These are phyloP conservation scores for Verticillium zaregamsianum DNA, from an alignment of 2,329 filamentous ascomycete species.

Conservation along the genomic window DNA sequence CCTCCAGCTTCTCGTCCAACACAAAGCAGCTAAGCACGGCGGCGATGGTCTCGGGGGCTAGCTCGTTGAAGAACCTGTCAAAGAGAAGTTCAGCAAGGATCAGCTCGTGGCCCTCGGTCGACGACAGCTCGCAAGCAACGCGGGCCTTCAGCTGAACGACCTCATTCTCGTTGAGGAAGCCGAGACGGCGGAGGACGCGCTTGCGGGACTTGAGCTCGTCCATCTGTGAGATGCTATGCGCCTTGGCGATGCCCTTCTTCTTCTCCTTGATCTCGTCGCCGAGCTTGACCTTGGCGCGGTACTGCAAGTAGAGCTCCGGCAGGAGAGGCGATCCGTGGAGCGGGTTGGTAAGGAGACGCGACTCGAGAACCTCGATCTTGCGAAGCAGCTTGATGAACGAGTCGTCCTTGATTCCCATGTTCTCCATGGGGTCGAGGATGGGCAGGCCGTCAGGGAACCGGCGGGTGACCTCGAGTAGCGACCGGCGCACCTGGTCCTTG, in stretches of 20 bases:
- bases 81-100: conserved; percentile 91
- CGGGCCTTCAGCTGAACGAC: conserved; percentile 96
- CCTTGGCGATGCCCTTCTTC: conserved; percentile 82
- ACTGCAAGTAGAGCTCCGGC: conserved; percentile 80
- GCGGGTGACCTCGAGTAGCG: conserved; percentile 72
- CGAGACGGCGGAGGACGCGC: conserved; percentile 86
- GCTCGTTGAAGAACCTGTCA: conserved; percentile 96
- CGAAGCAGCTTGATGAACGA: conserved; percentile 87
- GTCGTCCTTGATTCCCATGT: conserved; percentile 92
- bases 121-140: conserved; percentile 96
- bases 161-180: conserved; percentile 93
- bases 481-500: conserved; percentile 62
- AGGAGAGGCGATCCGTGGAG: conserved; percentile 87
- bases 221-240: conserved; percentile 84
- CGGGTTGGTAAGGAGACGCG: conserved; percentile 80
- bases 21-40: conserved; percentile 90
- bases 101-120: conserved; percentile 83
- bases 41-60: conserved; percentile 82
- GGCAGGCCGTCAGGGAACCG: conserved; percentile 92
- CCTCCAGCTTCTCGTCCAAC: conserved; percentile 91
- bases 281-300: conserved; percentile 73
- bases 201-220: conserved; percentile 96
- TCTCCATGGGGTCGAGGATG: conserved; percentile 86
- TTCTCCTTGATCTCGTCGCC: conserved; percentile 77
- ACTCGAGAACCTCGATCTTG: conserved; percentile 97